These are phyloP conservation scores for Irpex sp. DNA, from an alignment of 1,284 basidiomycete genomes.

Conservation along the genomic window DNA sequence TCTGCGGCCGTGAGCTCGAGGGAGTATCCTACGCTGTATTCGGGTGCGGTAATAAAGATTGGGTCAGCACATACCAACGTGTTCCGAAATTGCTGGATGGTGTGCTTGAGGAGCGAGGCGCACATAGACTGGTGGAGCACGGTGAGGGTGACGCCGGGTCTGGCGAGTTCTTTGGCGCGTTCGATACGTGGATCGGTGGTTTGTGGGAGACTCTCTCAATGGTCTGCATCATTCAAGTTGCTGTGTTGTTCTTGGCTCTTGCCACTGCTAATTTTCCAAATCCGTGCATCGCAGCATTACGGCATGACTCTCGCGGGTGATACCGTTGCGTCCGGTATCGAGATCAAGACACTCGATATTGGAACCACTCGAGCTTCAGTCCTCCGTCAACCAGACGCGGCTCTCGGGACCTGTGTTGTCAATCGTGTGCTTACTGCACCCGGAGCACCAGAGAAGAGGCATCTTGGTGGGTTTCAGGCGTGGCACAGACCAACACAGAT, in stretches of 20 bases:
- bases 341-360: constrained; percentile 32
- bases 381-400: constrained; percentile 38
- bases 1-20: constrained; percentile 27
- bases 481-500: not conserved
- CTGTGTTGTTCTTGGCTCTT: not conserved
- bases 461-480: constrained; percentile 30
- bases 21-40: constrained; percentile 45
- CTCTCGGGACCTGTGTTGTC: constrained; percentile 36
- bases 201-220: constrained; percentile 38
- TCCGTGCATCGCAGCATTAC: constrained; percentile 25
- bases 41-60: constrained; percentile 52
- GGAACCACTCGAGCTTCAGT: constrained; percentile 33
- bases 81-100: constrained; percentile 44
- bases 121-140: constrained; percentile 35
- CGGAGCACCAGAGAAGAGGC: constrained; percentile 38
- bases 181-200: constrained; percentile 42
- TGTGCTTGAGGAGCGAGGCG: constrained; percentile 35
- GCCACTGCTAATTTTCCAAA: not conserved
- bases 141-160: constrained; percentile 43
- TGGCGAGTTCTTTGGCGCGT: constrained; percentile 42
- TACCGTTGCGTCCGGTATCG: constrained; percentile 11
- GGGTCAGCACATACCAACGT: constrained; percentile 48
- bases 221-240: constrained; percentile 17
- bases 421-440: constrained; percentile 40
- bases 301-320: constrained; percentile 16